phyloP scores from a whole-genome alignment of 805 yeast species.

The Lipomyces oligophaga region DNA sequence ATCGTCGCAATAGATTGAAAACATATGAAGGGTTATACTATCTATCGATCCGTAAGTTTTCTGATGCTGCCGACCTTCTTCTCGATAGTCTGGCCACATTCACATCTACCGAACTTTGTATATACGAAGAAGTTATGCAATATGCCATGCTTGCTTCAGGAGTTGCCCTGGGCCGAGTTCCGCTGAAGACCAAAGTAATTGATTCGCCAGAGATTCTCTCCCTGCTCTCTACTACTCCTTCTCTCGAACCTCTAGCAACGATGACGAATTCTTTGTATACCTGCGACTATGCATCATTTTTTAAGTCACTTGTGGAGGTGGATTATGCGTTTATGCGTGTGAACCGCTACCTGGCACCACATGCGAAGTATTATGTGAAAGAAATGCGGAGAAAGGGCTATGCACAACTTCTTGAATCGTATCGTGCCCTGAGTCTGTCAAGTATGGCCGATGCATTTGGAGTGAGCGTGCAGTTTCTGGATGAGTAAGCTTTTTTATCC shows the following conservation, averaged over 20 bases:
- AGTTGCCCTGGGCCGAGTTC: constrained; percentile 74
- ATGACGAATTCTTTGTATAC: constrained; percentile 83
- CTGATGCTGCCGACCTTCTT: constrained; percentile 76
- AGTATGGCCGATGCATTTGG: constrained; percentile 95
- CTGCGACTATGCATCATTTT: constrained; percentile 77
- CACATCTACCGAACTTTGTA: constrained; percentile 84
- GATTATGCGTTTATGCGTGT: constrained; percentile 63
- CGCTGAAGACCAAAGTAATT: constrained; percentile 74
- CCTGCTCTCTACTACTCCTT: constrained; percentile 63
- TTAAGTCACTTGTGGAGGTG: constrained; percentile 71
- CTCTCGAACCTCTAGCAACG: constrained; percentile 74
- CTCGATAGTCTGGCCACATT: constrained; percentile 93
- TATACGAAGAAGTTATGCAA: constrained; percentile 84
- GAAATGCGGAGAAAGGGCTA: constrained; percentile 95
- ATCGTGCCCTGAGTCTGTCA: constrained; percentile 80
- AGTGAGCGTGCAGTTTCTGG: constrained; percentile 82
- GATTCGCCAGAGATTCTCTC: constrained; percentile 93
- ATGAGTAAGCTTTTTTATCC: constrained; percentile 35
- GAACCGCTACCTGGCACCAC: constrained; percentile 68
- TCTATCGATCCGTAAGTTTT: constrained; percentile 80
- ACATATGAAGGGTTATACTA: constrained; percentile 83
- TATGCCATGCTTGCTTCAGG: constrained; percentile 88
- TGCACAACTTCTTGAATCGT: constrained; percentile 88
- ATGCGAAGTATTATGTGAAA: constrained; percentile 78
- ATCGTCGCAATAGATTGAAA: constrained; percentile 90